Evolutionary conservation across 352 stramenopile genomes (phyloP).

Genomic region (Thalassiosira livingstoniorum): DNA sequence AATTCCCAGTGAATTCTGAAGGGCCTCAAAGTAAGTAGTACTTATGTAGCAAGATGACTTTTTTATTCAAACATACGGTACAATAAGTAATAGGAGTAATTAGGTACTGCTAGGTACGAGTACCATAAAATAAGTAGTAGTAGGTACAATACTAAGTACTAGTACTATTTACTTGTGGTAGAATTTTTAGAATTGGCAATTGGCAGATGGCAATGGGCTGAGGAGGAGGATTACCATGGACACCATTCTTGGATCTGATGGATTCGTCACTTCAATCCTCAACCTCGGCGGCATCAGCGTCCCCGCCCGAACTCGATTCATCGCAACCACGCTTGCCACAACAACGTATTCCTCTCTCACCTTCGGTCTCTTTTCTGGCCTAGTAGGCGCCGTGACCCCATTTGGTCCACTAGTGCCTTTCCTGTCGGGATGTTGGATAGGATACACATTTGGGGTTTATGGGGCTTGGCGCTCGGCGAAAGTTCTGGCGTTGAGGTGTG

Average conservation of each 20-base stretch:
- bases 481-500: constrained; percentile 13
- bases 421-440: constrained; percentile 44
- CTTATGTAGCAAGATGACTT: too few relatives aligned
- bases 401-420: constrained; percentile 51
- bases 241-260: not conserved
- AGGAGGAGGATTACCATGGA: too few relatives aligned
- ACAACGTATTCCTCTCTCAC: constrained; percentile 25
- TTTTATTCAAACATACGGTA: too few relatives aligned
- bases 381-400: constrained; percentile 22
- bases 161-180: too few relatives aligned
- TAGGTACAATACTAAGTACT: too few relatives aligned
- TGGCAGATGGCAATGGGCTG: too few relatives aligned
- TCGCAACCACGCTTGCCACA: constrained; percentile 32
- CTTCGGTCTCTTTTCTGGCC: constrained; percentile 37
- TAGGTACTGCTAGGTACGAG: too few relatives aligned
- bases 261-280: constrained; percentile 34
- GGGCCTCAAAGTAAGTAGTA: too few relatives aligned
- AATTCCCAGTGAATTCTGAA: too few relatives aligned
- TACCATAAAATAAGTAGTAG: too few relatives aligned
- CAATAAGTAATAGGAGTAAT: too few relatives aligned
- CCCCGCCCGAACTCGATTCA: constrained; percentile 41
- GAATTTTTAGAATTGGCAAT: too few relatives aligned
- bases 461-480: constrained; percentile 12
- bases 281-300: constrained; percentile 30
- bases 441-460: constrained; percentile 39